phyloP scores from a whole-genome alignment of 306 rosid species.

The Acmispon strigosus region DNA sequence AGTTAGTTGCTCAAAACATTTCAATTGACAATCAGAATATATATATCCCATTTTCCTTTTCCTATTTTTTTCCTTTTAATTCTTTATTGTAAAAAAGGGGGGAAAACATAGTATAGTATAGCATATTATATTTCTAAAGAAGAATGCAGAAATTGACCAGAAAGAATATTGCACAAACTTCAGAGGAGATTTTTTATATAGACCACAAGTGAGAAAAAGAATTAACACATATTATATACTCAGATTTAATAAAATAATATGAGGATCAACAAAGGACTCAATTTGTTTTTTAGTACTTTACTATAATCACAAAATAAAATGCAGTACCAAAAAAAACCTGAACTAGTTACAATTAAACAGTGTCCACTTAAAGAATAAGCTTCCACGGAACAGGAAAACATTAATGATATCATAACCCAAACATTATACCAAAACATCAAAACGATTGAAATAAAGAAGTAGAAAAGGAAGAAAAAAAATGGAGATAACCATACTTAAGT shows the following conservation, averaged over 20 bases:
- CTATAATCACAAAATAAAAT: not conserved
- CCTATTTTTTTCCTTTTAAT: not conserved
- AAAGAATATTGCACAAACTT: slow-evolving; percentile 18
- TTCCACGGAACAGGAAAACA: slow-evolving; percentile 1
- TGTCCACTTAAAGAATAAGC: not conserved
- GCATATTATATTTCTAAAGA: slow-evolving; percentile 2
- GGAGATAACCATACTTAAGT: slow-evolving; percentile 59
- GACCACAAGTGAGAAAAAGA: not conserved
- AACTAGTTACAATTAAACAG: not conserved
- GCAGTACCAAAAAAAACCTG: not conserved
- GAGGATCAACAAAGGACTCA: not conserved
- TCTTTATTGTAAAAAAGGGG: not conserved
- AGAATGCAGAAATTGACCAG: slow-evolving; percentile 12
- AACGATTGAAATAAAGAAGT: not conserved
- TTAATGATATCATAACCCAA: not conserved
- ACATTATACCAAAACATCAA: not conserved
- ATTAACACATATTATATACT: not conserved
- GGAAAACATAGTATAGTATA: not conserved
- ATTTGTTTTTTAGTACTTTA: not conserved
- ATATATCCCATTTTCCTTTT: not conserved
- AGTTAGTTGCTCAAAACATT: not conserved
- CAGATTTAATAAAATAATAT: not conserved
- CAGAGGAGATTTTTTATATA: not conserved
- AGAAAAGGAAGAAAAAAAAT: not conserved
- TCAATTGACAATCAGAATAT: slow-evolving; percentile 1